Base-by-base conservation (phyloP, 176 grass and related monocot species). In the Canna indica region DNA sequence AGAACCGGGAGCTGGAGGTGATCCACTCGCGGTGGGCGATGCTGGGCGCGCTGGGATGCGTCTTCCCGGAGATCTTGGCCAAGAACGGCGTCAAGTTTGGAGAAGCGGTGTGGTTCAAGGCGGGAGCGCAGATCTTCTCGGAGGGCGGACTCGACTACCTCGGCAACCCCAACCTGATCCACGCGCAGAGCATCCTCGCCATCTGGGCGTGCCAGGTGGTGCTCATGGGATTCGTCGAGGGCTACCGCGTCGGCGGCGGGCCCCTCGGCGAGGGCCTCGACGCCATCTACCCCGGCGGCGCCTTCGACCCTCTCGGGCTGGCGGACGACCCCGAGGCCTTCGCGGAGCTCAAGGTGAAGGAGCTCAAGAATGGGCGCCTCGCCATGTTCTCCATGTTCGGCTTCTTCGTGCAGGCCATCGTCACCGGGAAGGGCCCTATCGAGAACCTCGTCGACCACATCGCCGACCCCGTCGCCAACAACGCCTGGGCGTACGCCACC, bases 161-260 rank as follows among this genome's bases (percentile, higher is more conserved):
- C 0, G 87, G 87, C 15, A 90, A 90, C 83, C 87, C 87, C 0
- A 90, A 86, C 74, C 74, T 90, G 33, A 77, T 90, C 44, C 87
- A 90, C 74, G 87, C 83, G 15, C 87, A 90, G 68, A 90, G 87
- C 83, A 90, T 90, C 67, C 83, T 90, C 0, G 87, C 87, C 66
- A 90, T 90, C 67, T 90, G 88, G 88, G 88, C 88, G 0, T 13
- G 3, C 29, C 88, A 90, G 47, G 88, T 90, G 0, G 88, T 90
- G 77, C 88, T 90, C 61, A 90, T 90, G 88, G 88, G 88, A 45
- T 86, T 90, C 80, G 79, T 83, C n/a, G 88, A 90, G 81, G 88
- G 88, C 3, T 90, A 90, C 81, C 87, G 87, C 2, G 60, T 90
- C 62, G 87, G 87, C 47, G 83, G 87, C 17, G 87, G 87, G 0